These are phyloP conservation scores for Xylaria sp. DNA, from an alignment of 2,329 filamentous ascomycete genomes.

Conservation along the genomic window DNA sequence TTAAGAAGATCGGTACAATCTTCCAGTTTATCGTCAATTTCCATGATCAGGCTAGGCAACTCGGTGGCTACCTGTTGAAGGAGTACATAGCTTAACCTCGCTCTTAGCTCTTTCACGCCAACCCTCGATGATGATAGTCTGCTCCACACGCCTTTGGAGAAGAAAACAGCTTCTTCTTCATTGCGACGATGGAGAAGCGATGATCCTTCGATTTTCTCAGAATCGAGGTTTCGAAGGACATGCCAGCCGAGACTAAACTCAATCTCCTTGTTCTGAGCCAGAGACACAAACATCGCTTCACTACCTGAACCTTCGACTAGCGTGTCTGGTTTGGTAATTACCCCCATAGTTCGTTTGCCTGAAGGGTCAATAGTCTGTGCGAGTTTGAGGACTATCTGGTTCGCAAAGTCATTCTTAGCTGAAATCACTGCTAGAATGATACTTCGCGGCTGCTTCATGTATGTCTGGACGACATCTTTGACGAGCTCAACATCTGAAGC, in stretches of 20 bases:
- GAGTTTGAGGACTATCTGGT: conserved; percentile 66
- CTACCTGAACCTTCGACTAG: conserved; percentile 52
- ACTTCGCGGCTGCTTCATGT: conserved; percentile 66
- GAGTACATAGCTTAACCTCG: conserved; percentile 63
- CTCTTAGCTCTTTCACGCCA: conserved; percentile 61
- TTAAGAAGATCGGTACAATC: neutral
- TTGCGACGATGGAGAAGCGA: conserved; percentile 52
- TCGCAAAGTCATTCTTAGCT: conserved; percentile 66
- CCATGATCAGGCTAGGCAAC: conserved; percentile 57
- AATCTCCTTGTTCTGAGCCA: conserved; percentile 60
- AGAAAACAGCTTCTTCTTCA: conserved; percentile 56
- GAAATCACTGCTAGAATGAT: conserved; percentile 71
- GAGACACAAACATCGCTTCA: conserved; percentile 54
- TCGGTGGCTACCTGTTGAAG: conserved; percentile 58
- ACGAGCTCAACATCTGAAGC: conserved; percentile 58
- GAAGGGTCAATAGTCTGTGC: conserved; percentile 53
- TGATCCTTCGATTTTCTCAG: conserved; percentile 48
- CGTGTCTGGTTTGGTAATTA: conserved; percentile 63
- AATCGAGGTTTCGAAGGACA: conserved; percentile 60
- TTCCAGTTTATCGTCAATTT: conserved; percentile 53
- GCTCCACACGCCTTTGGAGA: conserved; percentile 56
- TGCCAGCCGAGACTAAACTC: conserved; percentile 65
- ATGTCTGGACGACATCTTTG: conserved; percentile 60
- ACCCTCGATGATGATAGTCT: conserved; percentile 51
- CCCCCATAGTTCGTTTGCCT: conserved; percentile 59